phyloP scores from a whole-genome alignment of 371 early-diverging fungal species.

The Entomophthora muscae region DNA sequence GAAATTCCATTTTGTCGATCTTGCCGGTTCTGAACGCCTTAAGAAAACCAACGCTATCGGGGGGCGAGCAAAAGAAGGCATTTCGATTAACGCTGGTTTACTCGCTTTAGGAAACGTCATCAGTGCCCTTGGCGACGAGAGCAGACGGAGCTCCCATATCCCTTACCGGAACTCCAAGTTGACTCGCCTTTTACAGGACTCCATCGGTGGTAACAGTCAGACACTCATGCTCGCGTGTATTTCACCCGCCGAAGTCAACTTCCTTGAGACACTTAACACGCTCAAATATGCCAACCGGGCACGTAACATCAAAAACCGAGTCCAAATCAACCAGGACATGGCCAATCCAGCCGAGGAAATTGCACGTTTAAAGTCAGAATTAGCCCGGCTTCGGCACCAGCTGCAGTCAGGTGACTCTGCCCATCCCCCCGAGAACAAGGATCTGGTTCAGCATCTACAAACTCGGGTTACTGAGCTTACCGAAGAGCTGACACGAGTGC shows the following conservation, averaged over 20 bases:
- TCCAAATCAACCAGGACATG: constrained; percentile 46
- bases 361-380: constrained; percentile 19
- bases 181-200: constrained; percentile 90
- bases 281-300: constrained; percentile 83
- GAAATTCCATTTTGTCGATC: constrained; percentile 98
- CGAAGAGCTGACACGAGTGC: constrained; percentile 4
- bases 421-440: not conserved
- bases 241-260: constrained; percentile 53
- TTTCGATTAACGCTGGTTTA: constrained; percentile 95
- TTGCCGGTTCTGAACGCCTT: constrained; percentile 98
- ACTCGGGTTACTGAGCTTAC: not conserved
- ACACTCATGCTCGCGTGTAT: constrained; percentile 92
- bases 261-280: constrained; percentile 80
- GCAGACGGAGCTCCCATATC: constrained; percentile 38
- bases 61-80: constrained; percentile 91
- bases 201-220: constrained; percentile 82
- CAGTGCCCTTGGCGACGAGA: constrained; percentile 84
- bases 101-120: constrained; percentile 98
- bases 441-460: constrained; percentile 2
- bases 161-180: constrained; percentile 98
- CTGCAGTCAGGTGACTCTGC: not conserved
- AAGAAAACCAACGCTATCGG: constrained; percentile 92
- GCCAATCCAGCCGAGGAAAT: constrained; percentile 33
- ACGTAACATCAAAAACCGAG: constrained; percentile 66
- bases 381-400: constrained; percentile 3